phyloP scores from a whole-genome alignment of 805 yeast species.

The Limtongia smithiae region DNA sequence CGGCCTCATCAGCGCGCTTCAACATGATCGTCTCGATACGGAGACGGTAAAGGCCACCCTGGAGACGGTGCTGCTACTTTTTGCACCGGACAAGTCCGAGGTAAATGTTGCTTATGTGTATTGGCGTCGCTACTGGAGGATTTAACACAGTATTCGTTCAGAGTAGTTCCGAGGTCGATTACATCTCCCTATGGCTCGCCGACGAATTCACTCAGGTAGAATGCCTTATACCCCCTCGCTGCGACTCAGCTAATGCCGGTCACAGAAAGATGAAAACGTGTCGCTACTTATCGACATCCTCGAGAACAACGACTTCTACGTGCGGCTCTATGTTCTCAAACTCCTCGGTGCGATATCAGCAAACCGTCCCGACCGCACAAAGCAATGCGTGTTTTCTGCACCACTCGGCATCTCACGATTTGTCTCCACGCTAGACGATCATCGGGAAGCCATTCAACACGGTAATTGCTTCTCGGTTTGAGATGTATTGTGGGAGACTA shows the following conservation, averaged over 20 bases:
- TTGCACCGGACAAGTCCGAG: conserved; percentile 59
- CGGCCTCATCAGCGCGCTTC: conserved; percentile 63
- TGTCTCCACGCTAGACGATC: conserved; percentile 58
- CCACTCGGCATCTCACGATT: conserved; percentile 79
- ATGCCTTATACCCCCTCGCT: background rate
- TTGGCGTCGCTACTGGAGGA: too few relatives aligned
- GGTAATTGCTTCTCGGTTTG: conserved; percentile 35
- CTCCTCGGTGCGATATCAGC: conserved; percentile 77
- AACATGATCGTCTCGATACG: conserved; percentile 63
- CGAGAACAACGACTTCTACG: conserved; percentile 62
- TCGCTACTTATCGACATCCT: conserved; percentile 50
- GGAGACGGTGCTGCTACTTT: conserved; percentile 79
- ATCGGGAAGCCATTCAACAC: conserved; percentile 81
- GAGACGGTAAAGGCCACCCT: conserved; percentile 73
- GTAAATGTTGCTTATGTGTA: too few relatives aligned
- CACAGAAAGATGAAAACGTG: conserved; percentile 42
- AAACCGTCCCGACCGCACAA: conserved; percentile 68
- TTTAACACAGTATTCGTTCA: too few relatives aligned
- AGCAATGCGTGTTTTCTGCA: conserved; percentile 64
- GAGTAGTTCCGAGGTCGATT: conserved; percentile 55
- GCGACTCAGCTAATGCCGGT: background rate
- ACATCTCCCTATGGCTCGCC: conserved; percentile 89
- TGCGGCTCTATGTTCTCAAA: conserved; percentile 76
- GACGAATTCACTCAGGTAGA: conserved; percentile 76
- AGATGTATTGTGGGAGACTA: background rate